Percentiles rank a stretch among this genome's conserved stretches.
Evolutionary conservation across 371 early-diverging fungal species (phyloP).

Genomic region (Mucor piriformis): DNA sequence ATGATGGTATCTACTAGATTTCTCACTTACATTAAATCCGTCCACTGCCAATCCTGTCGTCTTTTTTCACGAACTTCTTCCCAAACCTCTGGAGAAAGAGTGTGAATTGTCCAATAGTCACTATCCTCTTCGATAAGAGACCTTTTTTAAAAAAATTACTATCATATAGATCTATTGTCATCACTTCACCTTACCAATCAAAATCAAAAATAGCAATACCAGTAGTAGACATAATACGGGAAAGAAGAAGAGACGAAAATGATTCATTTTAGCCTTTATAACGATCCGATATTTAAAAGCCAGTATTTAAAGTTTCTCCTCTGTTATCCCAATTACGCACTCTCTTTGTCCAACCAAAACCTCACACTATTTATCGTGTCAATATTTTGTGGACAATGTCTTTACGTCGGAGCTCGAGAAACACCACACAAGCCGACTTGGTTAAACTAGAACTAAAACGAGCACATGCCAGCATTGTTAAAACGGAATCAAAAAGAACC

Average conservation of each 20-base stretch:
- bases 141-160: constrained; percentile 31
- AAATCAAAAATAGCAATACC: constrained; percentile 72
- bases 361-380: background rate
- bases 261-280: background rate
- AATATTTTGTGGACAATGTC: constrained; percentile 4
- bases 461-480: background rate
- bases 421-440: background rate
- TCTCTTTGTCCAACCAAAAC: constrained; percentile 9
- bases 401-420: constrained; percentile 6
- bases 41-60: constrained; percentile 59
- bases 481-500: background rate
- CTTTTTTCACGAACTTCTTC: constrained; percentile 25
- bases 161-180: background rate
- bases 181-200: constrained; percentile 59
- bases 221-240: background rate
- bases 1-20: background rate
- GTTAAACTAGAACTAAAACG: background rate
- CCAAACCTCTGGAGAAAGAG: constrained; percentile 47
- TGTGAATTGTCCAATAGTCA: constrained; percentile 62
- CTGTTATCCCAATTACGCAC: background rate
- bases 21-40: constrained; percentile 66
- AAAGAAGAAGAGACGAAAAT: background rate
- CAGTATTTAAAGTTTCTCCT: background rate
- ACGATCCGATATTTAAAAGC: background rate
- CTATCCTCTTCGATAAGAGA: constrained; percentile 77